A percentile compares a stretch with the other conserved stretches of the same genome.
phyloP scores from a whole-genome alignment of 495 filamentous ascomycete species.

The Lophiostoma macrostomum region DNA sequence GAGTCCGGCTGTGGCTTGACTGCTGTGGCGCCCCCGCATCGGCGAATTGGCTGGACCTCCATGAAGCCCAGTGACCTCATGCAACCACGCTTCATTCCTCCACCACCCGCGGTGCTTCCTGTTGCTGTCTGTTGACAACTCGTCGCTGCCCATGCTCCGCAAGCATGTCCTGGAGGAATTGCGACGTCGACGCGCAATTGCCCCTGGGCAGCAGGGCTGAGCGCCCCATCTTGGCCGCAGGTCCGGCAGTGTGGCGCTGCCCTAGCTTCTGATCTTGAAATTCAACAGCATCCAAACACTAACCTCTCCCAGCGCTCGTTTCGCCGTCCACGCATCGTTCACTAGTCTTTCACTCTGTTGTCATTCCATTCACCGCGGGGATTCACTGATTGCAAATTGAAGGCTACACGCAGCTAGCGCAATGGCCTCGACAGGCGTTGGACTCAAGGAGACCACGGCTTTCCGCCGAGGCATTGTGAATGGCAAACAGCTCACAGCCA shows the following conservation, averaged over 20 bases:
- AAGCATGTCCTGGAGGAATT: background rate
- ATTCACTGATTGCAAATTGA: too few species aligned
- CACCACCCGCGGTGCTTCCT: background rate
- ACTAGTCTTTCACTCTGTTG: too few species aligned
- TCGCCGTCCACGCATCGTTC: background rate
- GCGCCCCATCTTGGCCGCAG: background rate
- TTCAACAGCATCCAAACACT: too few species aligned
- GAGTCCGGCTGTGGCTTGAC: conserved; percentile 22
- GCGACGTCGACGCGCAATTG: conserved; percentile 25
- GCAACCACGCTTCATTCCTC: too few species aligned
- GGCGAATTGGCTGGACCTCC: background rate
- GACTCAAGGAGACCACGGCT: conserved; percentile 51
- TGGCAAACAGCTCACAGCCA: conserved; percentile 56
- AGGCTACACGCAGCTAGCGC: conserved; percentile 12
- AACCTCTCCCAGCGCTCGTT: too few species aligned
- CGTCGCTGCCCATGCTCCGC: too few species aligned
- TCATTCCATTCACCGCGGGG: background rate
- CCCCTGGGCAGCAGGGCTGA: conserved; percentile 9
- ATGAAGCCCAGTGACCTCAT: background rate
- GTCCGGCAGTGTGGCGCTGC: background rate
- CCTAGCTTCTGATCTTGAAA: background rate
- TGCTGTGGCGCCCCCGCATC: conserved; percentile 13
- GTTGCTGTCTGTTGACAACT: background rate
- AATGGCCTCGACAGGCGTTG: conserved; percentile 50
- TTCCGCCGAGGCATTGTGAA: conserved; percentile 64